These are phyloP conservation scores for Cercospora beticola DNA, from an alignment of 2,329 filamentous ascomycete species.

Conservation along the genomic window DNA sequence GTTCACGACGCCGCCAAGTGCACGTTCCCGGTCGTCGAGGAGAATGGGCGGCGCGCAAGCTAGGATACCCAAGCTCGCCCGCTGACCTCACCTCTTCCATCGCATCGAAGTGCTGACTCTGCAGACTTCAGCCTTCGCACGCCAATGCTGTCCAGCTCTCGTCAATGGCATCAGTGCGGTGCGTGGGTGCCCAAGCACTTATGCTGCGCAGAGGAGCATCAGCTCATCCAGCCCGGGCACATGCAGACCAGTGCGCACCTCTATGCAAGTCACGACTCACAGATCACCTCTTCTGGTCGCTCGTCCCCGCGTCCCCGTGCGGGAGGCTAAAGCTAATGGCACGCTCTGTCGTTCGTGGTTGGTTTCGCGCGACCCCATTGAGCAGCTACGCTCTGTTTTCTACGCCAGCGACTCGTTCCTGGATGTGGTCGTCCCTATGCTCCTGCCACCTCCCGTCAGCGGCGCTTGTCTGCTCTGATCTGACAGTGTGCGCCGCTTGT, in stretches of 20 bases:
- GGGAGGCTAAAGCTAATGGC: constrained; percentile 14
- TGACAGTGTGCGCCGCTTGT: constrained; percentile 4
- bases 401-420: constrained; percentile 21
- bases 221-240: neutral
- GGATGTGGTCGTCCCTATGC: constrained; percentile 17
- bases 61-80: neutral
- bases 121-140: constrained; percentile 16
- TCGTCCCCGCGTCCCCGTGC: constrained; percentile 17
- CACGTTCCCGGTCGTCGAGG: neutral
- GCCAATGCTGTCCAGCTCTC: neutral
- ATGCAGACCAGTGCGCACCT: neutral
- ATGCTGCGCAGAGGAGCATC: neutral
- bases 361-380: constrained; percentile 13
- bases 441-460: constrained; percentile 19
- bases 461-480: constrained; percentile 13
- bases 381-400: constrained; percentile 6
- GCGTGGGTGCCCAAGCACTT: constrained; percentile 6
- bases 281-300: neutral
- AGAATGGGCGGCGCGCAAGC: neutral
- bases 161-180: constrained; percentile 11
- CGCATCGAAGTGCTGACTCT: constrained; percentile 20
- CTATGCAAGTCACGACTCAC: constrained; percentile 14
- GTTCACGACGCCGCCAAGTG: neutral
- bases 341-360: constrained; percentile 16
- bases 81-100: constrained; percentile 10